Evolutionary conservation across 1,139 yeast genomes (phyloP), one percentile per base, ranked within the genome.

Genomic region (Tardiomyces depauwii): DNA sequence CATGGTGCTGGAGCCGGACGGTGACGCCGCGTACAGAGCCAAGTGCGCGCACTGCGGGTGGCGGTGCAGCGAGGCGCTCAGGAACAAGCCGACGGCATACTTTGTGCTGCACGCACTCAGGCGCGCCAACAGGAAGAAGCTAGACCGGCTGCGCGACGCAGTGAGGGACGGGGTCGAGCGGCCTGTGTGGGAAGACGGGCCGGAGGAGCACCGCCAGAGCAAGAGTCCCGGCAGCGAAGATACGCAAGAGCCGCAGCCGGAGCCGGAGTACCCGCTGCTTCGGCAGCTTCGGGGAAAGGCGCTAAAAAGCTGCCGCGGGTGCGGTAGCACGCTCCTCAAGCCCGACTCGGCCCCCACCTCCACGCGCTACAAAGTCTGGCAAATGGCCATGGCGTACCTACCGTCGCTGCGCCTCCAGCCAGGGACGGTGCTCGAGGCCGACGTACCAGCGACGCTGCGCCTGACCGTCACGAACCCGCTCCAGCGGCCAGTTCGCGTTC

Each of bases 291-390:
- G 59, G 2, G 54, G 60, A 2, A 60, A 61, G 44, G 47, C 44
- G n/a, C 42, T 55, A 2, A 58, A 56, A 42, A 45, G 52, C 21
- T 64, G 68, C 49, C 47, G 49, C 38, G 56, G 50, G n/a, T 64
- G 68, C 44, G 56, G 57, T 16, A 52, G 51, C 16, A 42, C 55
- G 10, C 51, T 63, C 18, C 54, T 54, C 14, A 55, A 54, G 41
- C 67, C 68, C 1, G 64, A 56, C 21, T 51, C 56, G 5, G 52
- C 52, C 42, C 60, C 66, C 2, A 41, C 55, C 2, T 51, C 61
- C 6, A 48, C 53, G 12, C 51, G 50, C 44, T 61, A 51, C 49
- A 54, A 51, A 28, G 44, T 49, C 18, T 53, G 54, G 44, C 49
- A 52, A 2, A 42, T 62, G 50, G 67, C 68, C 16, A 30, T 30